A percentile compares a stretch with the other conserved stretches of the same genome.
Conservation (phyloP, 2,329 filamentous ascomycete species). For the Alternaria conjuncta region DNA sequence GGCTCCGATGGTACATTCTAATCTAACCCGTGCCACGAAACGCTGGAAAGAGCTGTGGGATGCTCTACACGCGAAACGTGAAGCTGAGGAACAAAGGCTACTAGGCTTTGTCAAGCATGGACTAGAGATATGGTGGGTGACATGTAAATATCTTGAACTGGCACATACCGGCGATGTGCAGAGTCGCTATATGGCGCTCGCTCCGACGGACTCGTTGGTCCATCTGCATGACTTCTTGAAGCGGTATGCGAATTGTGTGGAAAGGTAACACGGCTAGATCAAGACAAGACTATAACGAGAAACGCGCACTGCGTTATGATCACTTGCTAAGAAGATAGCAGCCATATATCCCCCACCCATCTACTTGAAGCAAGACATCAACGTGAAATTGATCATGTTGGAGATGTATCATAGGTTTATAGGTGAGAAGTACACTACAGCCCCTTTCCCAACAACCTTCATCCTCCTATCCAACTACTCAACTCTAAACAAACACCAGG, state of each 20-base stretch:
- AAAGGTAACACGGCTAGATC: neutral
- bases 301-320: too few relatives aligned
- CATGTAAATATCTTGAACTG: slow-evolving; percentile 13
- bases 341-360: too few relatives aligned
- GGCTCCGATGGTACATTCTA: neutral
- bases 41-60: slow-evolving; percentile 27
- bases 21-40: slow-evolving; percentile 12
- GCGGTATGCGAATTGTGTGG: neutral
- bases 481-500: slow-evolving; percentile 27
- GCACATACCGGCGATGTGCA: neutral
- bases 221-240: slow-evolving; percentile 14
- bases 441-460: neutral
- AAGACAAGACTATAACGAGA: neutral
- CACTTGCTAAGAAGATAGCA: too few relatives aligned
- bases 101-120: slow-evolving; percentile 21
- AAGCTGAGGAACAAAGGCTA: neutral
- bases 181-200: slow-evolving; percentile 8
- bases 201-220: slow-evolving; percentile 12
- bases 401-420: neutral
- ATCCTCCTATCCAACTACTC: accelerated
- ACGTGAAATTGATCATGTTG: neutral
- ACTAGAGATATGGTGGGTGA: slow-evolving; percentile 23
- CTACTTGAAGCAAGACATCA: too few relatives aligned
- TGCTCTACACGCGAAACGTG: neutral
- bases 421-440: neutral